phyloP scores from a whole-genome alignment of 805 yeast genomes.

The Ogataea pini region DNA sequence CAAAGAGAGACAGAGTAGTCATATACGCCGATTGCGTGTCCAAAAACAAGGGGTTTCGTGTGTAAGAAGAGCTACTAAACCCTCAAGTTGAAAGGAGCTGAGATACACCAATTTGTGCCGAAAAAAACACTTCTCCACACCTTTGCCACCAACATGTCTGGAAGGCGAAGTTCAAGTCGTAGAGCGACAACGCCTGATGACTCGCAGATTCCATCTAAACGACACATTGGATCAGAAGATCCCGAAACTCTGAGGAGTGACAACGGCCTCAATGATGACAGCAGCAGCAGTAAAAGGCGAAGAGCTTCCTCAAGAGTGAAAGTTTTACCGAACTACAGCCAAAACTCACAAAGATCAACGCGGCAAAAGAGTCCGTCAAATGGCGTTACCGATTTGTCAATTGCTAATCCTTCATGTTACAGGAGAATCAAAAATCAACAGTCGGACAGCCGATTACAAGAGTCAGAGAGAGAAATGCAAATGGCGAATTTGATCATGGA shows the following conservation, averaged over 20 bases:
- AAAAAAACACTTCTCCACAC: background rate
- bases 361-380: constrained; percentile 1
- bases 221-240: constrained; percentile 1
- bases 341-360: constrained; percentile 5
- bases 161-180: constrained; percentile 8
- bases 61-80: no score
- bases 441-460: background rate
- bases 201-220: background rate
- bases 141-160: constrained; percentile 5
- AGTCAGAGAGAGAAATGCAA: constrained; percentile 26
- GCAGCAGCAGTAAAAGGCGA: constrained; percentile 12
- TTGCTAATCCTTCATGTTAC: constrained; percentile 9
- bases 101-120: background rate
- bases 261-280: background rate
- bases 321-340: constrained; percentile 16
- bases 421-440: background rate
- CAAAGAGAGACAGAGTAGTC: background rate
- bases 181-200: constrained; percentile 1
- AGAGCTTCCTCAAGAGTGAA: constrained; percentile 19
- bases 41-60: background rate
- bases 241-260: background rate
- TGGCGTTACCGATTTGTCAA: background rate
- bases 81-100: background rate
- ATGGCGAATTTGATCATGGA: constrained; percentile 46
- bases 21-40: background rate